These are phyloP conservation scores for Xylaria sp. DNA, from an alignment of 2,329 filamentous ascomycete species.

Conservation along the genomic window DNA sequence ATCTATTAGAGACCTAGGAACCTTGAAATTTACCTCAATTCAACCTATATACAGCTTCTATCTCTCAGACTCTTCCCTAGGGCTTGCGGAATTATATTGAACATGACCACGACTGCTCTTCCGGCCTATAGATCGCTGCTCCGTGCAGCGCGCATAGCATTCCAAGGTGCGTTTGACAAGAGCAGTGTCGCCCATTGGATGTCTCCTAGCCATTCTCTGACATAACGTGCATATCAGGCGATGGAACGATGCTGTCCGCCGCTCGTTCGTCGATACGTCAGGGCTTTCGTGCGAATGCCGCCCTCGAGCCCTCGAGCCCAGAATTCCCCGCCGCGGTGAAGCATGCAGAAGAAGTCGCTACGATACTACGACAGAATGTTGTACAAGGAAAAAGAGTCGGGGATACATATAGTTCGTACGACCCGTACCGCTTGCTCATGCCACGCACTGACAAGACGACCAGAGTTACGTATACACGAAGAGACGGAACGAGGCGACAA, in stretches of 20 bases:
- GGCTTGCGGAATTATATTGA: too few relatives aligned
- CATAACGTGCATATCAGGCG: slow-evolving; percentile 64
- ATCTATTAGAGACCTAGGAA: too few relatives aligned
- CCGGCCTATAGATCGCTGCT: slow-evolving; percentile 81
- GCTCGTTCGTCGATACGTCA: slow-evolving; percentile 77
- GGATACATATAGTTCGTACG: slow-evolving; percentile 68
- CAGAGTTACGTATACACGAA: slow-evolving; percentile 89
- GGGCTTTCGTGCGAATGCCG: slow-evolving; percentile 75
- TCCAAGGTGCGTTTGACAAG: slow-evolving; percentile 69
- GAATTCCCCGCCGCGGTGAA: slow-evolving; percentile 72
- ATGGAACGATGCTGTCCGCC: slow-evolving; percentile 72
- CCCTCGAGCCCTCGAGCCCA: slow-evolving; percentile 66
- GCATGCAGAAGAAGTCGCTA: slow-evolving; percentile 84
- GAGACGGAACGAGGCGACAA: slow-evolving; percentile 94
- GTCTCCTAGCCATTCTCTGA: background rate
- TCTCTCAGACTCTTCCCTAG: too few relatives aligned
- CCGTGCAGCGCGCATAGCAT: slow-evolving; percentile 83
- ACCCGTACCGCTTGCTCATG: background rate
- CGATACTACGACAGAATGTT: slow-evolving; percentile 82
- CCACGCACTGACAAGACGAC: slow-evolving; percentile 26
- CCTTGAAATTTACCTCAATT: background rate
- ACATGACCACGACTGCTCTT: slow-evolving; percentile 65
- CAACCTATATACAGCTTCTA: background rate
- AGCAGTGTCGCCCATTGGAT: background rate
- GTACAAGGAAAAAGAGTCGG: slow-evolving; percentile 78